Evolutionary conservation across 1,284 basidiomycete genomes (phyloP).

Genomic region (Heliocybe sulcata): DNA sequence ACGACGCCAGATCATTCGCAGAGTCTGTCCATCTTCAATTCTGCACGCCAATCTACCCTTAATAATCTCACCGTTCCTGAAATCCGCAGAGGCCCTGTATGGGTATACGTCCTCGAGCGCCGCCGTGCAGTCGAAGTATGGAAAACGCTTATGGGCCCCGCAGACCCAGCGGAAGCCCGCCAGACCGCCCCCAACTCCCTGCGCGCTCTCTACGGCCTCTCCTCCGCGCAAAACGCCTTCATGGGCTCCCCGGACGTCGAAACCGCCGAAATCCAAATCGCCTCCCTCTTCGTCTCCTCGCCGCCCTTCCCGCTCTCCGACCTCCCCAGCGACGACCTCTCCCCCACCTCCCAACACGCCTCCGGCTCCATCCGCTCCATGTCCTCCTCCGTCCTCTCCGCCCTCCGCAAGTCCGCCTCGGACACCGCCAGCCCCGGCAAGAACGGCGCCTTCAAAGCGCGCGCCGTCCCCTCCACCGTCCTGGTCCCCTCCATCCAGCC

Average conservation of each 20-base stretch:
- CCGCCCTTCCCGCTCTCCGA: conserved; percentile 66
- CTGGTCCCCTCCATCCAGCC: conserved; percentile 64
- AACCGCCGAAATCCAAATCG: conserved; percentile 69
- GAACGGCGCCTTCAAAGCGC: conserved; percentile 53
- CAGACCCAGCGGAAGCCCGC: conserved; percentile 50
- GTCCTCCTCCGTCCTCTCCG: conserved; percentile 37
- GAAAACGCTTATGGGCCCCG: conserved; percentile 63
- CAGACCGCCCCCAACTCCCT: conserved; percentile 51
- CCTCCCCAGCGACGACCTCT: conserved; percentile 39
- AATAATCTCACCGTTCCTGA: not conserved
- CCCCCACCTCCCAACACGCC: conserved; percentile 16
- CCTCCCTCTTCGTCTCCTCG: conserved; percentile 68
- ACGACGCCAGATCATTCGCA: conserved; percentile 61
- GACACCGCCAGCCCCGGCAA: conserved; percentile 30
- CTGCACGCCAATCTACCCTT: not conserved
- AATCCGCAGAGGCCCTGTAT: conserved; percentile 60
- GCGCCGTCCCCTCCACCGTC: conserved; percentile 58
- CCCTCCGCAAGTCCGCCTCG: conserved; percentile 29
- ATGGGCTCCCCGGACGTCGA: conserved; percentile 61
- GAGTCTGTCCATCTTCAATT: conserved; percentile 45
- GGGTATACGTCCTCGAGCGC: conserved; percentile 81
- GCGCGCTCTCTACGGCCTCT: conserved; percentile 58
- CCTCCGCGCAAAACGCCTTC: conserved; percentile 48
- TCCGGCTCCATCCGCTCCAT: conserved; percentile 37
- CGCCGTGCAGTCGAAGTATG: conserved; percentile 71